Base-by-base conservation (phyloP, 305 asterid genomes). In the Rubia balearica region DNA sequence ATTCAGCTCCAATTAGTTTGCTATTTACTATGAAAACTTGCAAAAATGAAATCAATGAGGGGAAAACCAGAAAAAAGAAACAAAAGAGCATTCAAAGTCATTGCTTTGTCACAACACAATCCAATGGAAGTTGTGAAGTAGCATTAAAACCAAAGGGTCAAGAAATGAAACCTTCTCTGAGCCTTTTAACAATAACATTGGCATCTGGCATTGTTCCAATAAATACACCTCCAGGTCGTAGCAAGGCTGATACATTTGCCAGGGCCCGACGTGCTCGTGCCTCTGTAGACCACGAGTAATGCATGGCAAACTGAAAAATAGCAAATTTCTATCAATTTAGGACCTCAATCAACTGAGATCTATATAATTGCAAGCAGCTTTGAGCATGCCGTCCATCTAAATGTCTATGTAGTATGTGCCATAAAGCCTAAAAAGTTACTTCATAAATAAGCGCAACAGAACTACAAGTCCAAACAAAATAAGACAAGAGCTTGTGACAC, bases 131-230 rank as follows among this genome's bases (percentile, higher is more conserved):
- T 65, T 12, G 30, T n/a, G 24, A 14, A 56, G 36, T 21, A 7
- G 41, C 24, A 57, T 0, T 33, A 51, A 33, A 38, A 69, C 22
- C 65, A 27, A 22, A 38, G 42, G 42, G 13, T n/a, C 27, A 61
- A 60, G 14, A 49, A 56, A 76, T 67, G 13, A 76, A 71, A 94
- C 98, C 99, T 94, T 89, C 93, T 91, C 98, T 84, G 63, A 94
- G 97, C 81, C 90, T 91, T 79, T 86, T 90, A 65, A 87, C 64
- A 42, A 94, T 94, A 79, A 94, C 98, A 80, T 91, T 94, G 77
- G 98, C 90, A 83, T 94, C 98, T 68, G 98, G 99, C 99, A 94
- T 91, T 63, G 98, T 94, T 78, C 99, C 98, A 70, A 94, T 86
- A 73, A 94, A 87, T 73, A 88, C 83, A 80, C 97, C 99, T 66